Conservation (phyloP, 2,329 filamentous ascomycete species). For the Orbilia javanica region DNA sequence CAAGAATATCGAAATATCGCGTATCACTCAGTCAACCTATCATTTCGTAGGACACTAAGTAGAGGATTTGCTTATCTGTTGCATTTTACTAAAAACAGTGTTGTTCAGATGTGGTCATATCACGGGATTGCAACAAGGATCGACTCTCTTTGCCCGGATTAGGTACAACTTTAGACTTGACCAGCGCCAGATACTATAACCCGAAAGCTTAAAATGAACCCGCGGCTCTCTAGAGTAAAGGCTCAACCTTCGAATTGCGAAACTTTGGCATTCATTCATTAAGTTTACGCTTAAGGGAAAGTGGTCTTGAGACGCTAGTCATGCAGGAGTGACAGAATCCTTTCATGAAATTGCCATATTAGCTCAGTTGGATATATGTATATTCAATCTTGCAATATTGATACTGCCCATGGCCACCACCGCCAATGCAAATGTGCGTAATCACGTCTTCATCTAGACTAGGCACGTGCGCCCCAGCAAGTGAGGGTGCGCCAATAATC, state of each 20-base stretch:
- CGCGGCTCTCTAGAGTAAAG: neutral
- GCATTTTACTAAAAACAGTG: slow-evolving; percentile 7
- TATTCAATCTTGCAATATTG: no score
- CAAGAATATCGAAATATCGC: no score
- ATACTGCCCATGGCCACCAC: neutral
- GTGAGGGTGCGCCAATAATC: neutral
- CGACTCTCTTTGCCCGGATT: neutral
- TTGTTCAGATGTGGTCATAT: neutral
- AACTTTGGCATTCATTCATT: neutral
- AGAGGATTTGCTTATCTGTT: neutral
- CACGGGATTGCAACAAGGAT: slow-evolving; percentile 2
- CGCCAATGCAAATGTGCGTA: neutral
- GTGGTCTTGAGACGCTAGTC: neutral
- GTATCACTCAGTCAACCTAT: no score
- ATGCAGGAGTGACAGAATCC: neutral
- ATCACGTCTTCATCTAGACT: slow-evolving; percentile 3
- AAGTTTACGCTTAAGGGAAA: neutral
- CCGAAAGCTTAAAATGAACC: slow-evolving; percentile 12
- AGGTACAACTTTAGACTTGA: neutral
- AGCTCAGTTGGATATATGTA: neutral
- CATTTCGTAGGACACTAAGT: no score
- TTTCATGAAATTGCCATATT: slow-evolving; percentile 4
- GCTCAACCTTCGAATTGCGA: neutral
- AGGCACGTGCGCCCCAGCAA: neutral
- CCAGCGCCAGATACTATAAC: neutral